Evolutionary conservation across 2,329 filamentous ascomycete species (phyloP).

Genomic region (Colletotrichum paranaense): DNA sequence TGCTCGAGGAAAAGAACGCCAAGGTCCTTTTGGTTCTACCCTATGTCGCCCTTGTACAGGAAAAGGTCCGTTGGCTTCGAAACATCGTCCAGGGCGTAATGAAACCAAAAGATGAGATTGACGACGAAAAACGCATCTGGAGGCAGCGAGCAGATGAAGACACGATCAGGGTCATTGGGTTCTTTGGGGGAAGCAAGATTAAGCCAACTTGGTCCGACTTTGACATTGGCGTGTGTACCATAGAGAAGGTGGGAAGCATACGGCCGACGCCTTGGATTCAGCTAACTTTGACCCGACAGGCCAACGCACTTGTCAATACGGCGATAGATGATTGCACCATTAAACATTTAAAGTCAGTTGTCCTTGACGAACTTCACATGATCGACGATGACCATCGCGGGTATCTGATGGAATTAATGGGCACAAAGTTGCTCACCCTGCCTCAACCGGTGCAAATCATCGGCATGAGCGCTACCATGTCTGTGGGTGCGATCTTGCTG

Average conservation of each 20-base stretch:
- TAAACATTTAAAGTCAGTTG: conserved; percentile 72
- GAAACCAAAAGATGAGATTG: conserved; percentile 49
- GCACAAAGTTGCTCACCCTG: conserved; percentile 77
- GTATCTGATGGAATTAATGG: conserved; percentile 79
- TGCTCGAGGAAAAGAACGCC: conserved; percentile 70
- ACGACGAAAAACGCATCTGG: conserved; percentile 57
- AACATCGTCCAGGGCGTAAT: conserved; percentile 71
- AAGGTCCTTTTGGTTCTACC: conserved; percentile 81
- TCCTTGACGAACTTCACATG: conserved; percentile 87
- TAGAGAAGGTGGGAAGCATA: conserved; percentile 70
- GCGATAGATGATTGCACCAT: conserved; percentile 79
- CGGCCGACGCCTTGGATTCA: neutral
- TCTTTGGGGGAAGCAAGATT: conserved; percentile 79
- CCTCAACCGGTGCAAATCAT: conserved; percentile 76
- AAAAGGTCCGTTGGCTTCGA: conserved; percentile 81
- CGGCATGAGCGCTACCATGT: conserved; percentile 84
- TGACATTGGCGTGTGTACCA: conserved; percentile 82
- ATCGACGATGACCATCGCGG: conserved; percentile 80
- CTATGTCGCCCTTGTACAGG: conserved; percentile 83
- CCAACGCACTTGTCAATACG: conserved; percentile 78
- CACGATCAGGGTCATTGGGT: conserved; percentile 74
- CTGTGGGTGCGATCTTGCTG: conserved; percentile 57
- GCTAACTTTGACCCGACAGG: conserved; percentile 55
- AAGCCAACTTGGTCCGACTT: conserved; percentile 77
- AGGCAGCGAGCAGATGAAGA: conserved; percentile 67